Evolutionary conservation across 306 rosid genomes (phyloP).

Genomic region (Citrullus colocynthis): DNA sequence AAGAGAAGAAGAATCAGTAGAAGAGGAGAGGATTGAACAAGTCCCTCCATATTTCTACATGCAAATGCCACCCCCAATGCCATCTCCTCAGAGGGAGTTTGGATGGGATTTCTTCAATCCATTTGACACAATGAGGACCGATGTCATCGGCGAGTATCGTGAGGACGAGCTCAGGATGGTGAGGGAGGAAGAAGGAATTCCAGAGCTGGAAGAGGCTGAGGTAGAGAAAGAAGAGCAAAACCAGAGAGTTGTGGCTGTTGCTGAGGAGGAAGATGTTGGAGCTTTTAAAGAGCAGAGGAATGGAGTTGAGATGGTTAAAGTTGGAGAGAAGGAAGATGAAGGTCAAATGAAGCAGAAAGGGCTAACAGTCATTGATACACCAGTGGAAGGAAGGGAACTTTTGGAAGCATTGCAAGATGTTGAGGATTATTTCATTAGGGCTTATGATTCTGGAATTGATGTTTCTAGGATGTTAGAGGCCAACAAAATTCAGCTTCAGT

Average conservation of each 20-base stretch:
- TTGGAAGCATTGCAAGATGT: slow-evolving; percentile 81
- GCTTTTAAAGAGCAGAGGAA: slow-evolving; percentile 14
- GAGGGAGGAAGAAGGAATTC: slow-evolving; percentile 97
- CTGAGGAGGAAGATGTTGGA: slow-evolving; percentile 24
- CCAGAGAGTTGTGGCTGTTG: slow-evolving; percentile 18
- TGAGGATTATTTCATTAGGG: slow-evolving; percentile 62
- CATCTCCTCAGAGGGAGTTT: slow-evolving; percentile 71
- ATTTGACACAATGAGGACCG: slow-evolving; percentile 53
- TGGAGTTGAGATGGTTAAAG: slow-evolving; percentile 33
- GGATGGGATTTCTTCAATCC: slow-evolving; percentile 97
- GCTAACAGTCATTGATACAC: slow-evolving; percentile 51
- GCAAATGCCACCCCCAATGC: slow-evolving; percentile 70
- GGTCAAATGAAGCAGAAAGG: slow-evolving; percentile 36
- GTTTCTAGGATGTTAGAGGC: slow-evolving; percentile 90
- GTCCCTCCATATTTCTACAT: slow-evolving; percentile 59
- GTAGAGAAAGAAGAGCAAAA: slow-evolving; percentile 38
- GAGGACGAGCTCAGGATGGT: slow-evolving; percentile 78
- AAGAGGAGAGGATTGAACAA: slow-evolving; percentile 21
- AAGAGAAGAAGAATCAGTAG: slow-evolving; percentile 25
- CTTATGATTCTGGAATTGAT: slow-evolving; percentile 65
- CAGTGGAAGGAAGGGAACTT: slow-evolving; percentile 73
- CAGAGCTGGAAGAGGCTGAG: slow-evolving; percentile 81
- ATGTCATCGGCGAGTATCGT: slow-evolving; percentile 41
- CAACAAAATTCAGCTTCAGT: slow-evolving; percentile 62
- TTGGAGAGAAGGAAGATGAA: slow-evolving; percentile 26